Percentiles rank a stretch among this genome's conserved stretches.
These are phyloP conservation scores for Hemerocallis citrina DNA, from an alignment of 106 monocot species.

Conservation along the genomic window DNA sequence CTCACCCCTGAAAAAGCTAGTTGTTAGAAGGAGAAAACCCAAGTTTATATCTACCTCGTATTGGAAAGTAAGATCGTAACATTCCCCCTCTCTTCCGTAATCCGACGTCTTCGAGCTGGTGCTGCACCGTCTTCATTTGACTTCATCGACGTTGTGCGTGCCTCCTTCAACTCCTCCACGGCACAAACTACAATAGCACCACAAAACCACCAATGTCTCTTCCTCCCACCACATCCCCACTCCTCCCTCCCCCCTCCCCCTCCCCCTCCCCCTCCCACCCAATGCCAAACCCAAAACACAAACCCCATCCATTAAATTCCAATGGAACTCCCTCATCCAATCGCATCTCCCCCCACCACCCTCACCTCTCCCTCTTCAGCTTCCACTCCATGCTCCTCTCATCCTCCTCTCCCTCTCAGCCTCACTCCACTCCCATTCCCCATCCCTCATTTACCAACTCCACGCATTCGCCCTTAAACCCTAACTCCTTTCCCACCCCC, in stretches of 20 bases:
- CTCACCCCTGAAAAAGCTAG: no score
- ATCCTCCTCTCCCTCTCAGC: constrained; percentile 32
- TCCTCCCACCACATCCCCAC: not conserved
- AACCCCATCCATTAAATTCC: not conserved
- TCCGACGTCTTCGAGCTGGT: no score
- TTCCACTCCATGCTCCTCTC: constrained; percentile 2
- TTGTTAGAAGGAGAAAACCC: no score
- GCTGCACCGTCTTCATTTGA: no score
- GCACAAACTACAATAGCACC: no score
- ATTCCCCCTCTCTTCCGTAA: no score
- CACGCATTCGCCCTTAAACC: constrained; percentile 44
- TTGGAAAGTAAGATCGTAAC: no score
- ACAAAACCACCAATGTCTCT: no score
- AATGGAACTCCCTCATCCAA: constrained; percentile 3
- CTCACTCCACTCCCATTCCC: constrained; percentile 10
- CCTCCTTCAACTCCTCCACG: no score
- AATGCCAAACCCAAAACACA: not conserved
- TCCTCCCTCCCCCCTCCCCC: not conserved
- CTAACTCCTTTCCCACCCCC: constrained; percentile 19
- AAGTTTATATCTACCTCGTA: no score
- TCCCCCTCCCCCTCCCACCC: no score
- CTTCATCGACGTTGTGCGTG: no score
- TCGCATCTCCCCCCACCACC: not conserved
- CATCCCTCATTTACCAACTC: constrained; percentile 7
- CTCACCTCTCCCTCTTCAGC: not conserved